These are phyloP conservation scores for Cyclotella baltica DNA, from an alignment of 108 stramenopile species.

Conservation along the genomic window DNA sequence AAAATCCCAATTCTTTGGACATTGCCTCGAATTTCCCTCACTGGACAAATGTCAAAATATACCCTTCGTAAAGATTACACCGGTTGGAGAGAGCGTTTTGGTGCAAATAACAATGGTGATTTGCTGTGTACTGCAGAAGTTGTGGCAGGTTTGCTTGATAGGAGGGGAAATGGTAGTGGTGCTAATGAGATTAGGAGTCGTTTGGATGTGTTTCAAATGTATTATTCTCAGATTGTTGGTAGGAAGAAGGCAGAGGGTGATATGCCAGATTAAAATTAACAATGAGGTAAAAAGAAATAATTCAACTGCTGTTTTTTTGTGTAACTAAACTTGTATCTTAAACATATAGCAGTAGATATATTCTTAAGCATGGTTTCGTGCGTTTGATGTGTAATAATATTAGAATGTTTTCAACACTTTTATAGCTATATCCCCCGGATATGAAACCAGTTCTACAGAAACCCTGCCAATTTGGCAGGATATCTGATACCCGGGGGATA, in stretches of 20 bases:
- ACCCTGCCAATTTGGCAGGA: too few relatives aligned
- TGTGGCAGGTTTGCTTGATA: constrained; percentile 23
- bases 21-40: constrained; percentile 26
- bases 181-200: constrained; percentile 20
- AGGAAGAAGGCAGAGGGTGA: background rate
- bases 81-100: constrained; percentile 45
- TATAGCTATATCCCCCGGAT: too few relatives aligned
- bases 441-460: too few relatives aligned
- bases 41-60: constrained; percentile 22
- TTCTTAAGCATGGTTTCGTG: too few relatives aligned
- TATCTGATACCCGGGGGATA: too few relatives aligned
- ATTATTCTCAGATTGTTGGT: background rate
- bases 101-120: background rate
- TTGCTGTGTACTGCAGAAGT: constrained; percentile 40
- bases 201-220: constrained; percentile 26
- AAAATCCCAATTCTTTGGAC: constrained; percentile 33
- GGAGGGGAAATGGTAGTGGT: background rate
- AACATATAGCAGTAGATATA: too few relatives aligned
- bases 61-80: constrained; percentile 35
- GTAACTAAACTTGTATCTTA: too few relatives aligned
- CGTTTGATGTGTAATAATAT: too few relatives aligned
- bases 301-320: too few relatives aligned
- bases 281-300: background rate
- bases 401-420: too few relatives aligned
- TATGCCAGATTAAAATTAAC: background rate